A percentile compares a stretch with the other conserved stretches of the same genome.
Evolutionary conservation across 1,284 basidiomycete species (phyloP).

Genomic region (Leucoagaricus sp.): DNA sequence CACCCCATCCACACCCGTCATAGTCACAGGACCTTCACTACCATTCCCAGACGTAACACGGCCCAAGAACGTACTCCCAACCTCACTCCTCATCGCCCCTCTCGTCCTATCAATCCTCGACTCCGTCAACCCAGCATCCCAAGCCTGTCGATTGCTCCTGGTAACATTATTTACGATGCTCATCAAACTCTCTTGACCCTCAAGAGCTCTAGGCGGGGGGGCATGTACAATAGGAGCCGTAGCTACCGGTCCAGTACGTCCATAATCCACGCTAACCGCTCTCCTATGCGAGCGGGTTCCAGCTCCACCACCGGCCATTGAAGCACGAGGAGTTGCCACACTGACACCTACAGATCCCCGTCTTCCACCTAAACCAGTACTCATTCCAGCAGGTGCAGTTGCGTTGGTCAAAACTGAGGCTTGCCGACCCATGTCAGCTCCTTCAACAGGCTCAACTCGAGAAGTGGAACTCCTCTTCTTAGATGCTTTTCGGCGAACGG

Average conservation of each 20-base stretch:
- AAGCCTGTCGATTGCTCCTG: conserved; percentile 36
- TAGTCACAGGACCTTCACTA: background rate
- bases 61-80: background rate
- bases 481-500: background rate
- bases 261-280: conserved; percentile 12
- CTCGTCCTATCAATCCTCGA: conserved; percentile 21
- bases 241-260: background rate
- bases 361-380: conserved; percentile 17
- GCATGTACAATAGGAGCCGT: background rate
- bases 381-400: conserved; percentile 19
- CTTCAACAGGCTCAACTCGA: background rate
- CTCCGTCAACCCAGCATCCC: conserved; percentile 20
- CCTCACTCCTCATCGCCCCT: conserved; percentile 18
- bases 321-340: background rate
- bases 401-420: conserved; percentile 21
- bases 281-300: background rate
- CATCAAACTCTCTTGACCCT: conserved; percentile 56
- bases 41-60: background rate
- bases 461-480: background rate
- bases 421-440: conserved; percentile 17
- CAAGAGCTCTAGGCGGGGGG: background rate
- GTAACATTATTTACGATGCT: conserved; percentile 66
- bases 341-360: conserved; percentile 16
- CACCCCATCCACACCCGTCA: background rate
- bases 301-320: background rate